Percentiles rank a stretch among this genome's conserved stretches.
These are phyloP conservation scores for Cardamine resedifolia DNA, from an alignment of 345 rosid genomes.

Conservation along the genomic window DNA sequence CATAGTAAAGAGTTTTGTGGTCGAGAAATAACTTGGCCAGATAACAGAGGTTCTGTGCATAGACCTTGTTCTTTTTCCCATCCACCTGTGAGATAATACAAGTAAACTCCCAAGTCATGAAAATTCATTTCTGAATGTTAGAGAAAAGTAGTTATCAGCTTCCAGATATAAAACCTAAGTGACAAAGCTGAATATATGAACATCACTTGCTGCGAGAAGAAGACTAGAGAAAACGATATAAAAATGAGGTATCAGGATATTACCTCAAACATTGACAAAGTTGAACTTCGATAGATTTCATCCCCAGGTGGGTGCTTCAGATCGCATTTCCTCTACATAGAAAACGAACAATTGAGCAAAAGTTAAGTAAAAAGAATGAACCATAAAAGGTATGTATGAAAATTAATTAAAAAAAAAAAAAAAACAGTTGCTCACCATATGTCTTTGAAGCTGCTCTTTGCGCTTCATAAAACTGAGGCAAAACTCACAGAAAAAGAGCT, in stretches of 20 bases:
- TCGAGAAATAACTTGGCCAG: slow-evolving; percentile 96
- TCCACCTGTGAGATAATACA: slow-evolving; percentile 42
- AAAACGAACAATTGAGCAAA: neutral
- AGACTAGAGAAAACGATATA: neutral
- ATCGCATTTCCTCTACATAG: slow-evolving; percentile 85
- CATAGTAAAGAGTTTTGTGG: slow-evolving; percentile 98
- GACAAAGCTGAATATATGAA: neutral
- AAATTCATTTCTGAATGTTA: neutral
- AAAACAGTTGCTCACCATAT: slow-evolving; percentile 66
- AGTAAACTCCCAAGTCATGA: neutral
- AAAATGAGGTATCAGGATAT: neutral
- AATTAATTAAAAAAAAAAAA: neutral
- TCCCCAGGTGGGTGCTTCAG: slow-evolving; percentile 99
- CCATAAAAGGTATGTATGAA: neutral
- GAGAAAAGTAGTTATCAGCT: neutral
- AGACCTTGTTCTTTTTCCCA: slow-evolving; percentile 98
- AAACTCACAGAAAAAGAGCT: slow-evolving; percentile 99
- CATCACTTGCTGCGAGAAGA: slow-evolving; percentile 38
- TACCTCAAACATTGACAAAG: slow-evolving; percentile 99
- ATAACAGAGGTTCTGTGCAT: slow-evolving; percentile 98
- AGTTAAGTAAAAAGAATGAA: slow-evolving; percentile 1
- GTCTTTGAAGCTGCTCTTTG: slow-evolving; percentile 98
- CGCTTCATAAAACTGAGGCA: slow-evolving; percentile 99
- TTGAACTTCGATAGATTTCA: slow-evolving; percentile 96
- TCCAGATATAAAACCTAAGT: neutral